Base-by-base conservation (phyloP, 495 filamentous ascomycete genomes). In the Pseudotulostoma volvatum region DNA sequence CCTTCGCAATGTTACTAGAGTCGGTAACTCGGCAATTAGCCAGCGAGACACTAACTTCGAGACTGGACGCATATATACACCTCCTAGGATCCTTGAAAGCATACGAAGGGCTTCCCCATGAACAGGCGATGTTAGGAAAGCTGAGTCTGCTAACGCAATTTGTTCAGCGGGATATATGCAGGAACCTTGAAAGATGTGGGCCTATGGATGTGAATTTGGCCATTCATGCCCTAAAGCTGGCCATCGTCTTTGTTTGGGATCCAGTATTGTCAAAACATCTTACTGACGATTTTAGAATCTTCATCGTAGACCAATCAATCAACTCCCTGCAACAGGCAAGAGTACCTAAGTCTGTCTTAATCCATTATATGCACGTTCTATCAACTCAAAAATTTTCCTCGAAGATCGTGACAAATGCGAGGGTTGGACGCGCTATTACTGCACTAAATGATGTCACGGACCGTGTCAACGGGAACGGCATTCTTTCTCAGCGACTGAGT, bases 21-120 rank as follows among this genome's bases (percentile, higher is more conserved):
- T 92, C 83, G 1, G 73, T 81, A 2, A 69, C 77, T 21, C 72
- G 81, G 55, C 79, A 87, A 50, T 65, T 97, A 39, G 81, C 79
- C 14, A 73, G 77, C 16, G 68, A 70, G 23, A 74, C 80, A 23
- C 61, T 76, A 23, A 68, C 68, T 34, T 74, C 74, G 8, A 75
- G 79, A 45, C 50, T 88, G n/a, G 90, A 97, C 57, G 79, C 84
- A 13, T 95, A 97, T 51, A 71, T 76, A 50, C 76, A 78, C 43
- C 66, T 97, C 34, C 73, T 77, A 14, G 71, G 72, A n/a, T 73
- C 76, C 9, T 56, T 93, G 39, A 77, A 80, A 44, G 74, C 79
- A 5, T 90, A 87, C 36, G 81, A 86, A 37, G 76, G 77, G 30
- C 52, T 84, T 9, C 80, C 81, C 1, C 73, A 84, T 25, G 62